phyloP scores from a whole-genome alignment of 208 protist genomes.

The Leishmania gerbilli region DNA sequence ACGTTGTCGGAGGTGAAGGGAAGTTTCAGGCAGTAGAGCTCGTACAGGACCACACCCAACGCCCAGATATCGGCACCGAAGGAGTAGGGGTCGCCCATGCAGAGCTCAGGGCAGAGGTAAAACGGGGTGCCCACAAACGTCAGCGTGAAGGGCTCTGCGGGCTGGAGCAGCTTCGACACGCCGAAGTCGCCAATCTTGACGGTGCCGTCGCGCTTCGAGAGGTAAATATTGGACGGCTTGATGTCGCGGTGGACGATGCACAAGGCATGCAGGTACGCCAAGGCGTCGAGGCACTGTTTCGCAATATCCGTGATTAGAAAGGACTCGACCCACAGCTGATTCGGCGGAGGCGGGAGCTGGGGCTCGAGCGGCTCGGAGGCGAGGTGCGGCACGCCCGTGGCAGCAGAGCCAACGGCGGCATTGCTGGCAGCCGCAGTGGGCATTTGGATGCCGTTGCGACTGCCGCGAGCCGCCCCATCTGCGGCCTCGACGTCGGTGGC shows the following conservation, averaged over 20 bases:
- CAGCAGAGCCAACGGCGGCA: background rate
- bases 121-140: conserved; percentile 93
- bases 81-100: conserved; percentile 84
- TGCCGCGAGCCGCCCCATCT: background rate
- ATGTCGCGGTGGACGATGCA: conserved; percentile 92
- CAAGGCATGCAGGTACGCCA: conserved; percentile 84
- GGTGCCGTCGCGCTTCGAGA: conserved; percentile 45
- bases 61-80: conserved; percentile 88
- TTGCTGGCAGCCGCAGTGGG: background rate
- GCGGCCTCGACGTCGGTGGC: conserved; percentile 15
- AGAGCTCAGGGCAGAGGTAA: conserved; percentile 89
- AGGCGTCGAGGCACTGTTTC: conserved; percentile 78
- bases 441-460: background rate
- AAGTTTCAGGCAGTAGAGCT: conserved; percentile 78
- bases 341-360: background rate
- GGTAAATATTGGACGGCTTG: conserved; percentile 92
- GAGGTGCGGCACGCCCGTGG: background rate
- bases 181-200: conserved; percentile 92
- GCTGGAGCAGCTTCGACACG: conserved; percentile 77
- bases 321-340: conserved; percentile 64
- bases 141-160: conserved; percentile 47
- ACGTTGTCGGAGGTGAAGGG: conserved; percentile 88
- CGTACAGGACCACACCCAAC: conserved; percentile 86
- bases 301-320: conserved; percentile 73
- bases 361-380: background rate